phyloP scores from a whole-genome alignment of 1,284 basidiomycete species.

The Dichomitus squalens region DNA sequence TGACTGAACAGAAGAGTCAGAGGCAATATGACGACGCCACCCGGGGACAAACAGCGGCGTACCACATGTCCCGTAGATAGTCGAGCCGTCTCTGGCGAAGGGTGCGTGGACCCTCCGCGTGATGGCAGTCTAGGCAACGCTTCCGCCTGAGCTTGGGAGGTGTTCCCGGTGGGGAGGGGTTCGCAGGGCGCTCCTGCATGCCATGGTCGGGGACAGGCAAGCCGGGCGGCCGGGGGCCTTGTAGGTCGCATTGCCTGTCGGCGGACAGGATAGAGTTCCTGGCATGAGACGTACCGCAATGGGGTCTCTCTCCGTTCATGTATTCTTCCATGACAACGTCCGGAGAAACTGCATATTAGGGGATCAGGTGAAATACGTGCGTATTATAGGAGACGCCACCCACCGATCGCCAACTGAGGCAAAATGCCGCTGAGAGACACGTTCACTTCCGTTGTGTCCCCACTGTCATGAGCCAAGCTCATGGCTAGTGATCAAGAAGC shows the following conservation, averaged over 20 bases:
- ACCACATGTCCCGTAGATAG: background rate
- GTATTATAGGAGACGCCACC: background rate
- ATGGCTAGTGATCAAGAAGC: background rate
- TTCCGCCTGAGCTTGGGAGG: background rate
- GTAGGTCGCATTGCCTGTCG: too few species aligned
- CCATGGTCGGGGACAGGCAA: background rate
- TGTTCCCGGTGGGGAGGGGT: background rate
- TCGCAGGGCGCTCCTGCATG: background rate
- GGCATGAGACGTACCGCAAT: too few species aligned
- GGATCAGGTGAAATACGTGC: background rate
- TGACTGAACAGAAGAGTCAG: background rate
- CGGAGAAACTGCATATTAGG: too few species aligned
- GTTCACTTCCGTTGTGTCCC: background rate
- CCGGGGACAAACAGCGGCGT: background rate
- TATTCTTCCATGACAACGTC: too few species aligned
- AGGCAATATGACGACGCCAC: too few species aligned
- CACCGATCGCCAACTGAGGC: background rate
- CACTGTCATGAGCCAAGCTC: background rate
- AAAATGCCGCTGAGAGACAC: background rate
- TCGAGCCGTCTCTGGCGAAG: background rate
- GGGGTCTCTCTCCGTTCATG: too few species aligned
- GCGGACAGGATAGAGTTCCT: too few species aligned
- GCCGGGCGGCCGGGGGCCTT: background rate
- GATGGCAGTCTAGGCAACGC: background rate
- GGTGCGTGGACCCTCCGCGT: background rate